Conservation (phyloP, 2,329 filamentous ascomycete genomes). For the Stagonosporopsis vannaccii region DNA sequence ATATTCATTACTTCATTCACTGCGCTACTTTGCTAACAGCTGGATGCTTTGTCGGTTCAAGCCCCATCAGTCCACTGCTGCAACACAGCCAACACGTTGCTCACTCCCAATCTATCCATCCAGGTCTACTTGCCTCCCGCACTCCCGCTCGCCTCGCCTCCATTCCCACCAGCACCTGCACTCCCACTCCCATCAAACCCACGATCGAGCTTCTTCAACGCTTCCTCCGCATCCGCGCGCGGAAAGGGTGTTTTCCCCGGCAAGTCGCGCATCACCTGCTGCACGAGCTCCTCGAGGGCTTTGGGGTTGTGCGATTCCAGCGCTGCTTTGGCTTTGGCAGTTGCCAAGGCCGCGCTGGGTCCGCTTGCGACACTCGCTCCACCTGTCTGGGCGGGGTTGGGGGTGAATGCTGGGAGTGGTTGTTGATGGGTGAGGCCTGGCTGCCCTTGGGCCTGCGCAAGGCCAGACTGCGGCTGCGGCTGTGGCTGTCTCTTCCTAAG, state of each 20-base stretch:
- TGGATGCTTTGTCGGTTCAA: too few relatives aligned
- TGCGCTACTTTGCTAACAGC: too few relatives aligned
- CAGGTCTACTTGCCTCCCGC: neutral
- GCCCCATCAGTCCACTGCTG: too few relatives aligned
- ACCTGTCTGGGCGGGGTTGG: neutral
- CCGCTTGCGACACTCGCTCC: neutral
- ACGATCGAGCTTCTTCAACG: constrained; percentile 56
- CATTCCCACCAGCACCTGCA: neutral
- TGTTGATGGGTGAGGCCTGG: neutral
- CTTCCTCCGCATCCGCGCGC: constrained; percentile 46
- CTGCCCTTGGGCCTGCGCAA: too few relatives aligned
- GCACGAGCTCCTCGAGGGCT: constrained; percentile 53
- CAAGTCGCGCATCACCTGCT: constrained; percentile 56
- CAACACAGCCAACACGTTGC: too few relatives aligned
- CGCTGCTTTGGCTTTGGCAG: neutral
- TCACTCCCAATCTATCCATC: too few relatives aligned
- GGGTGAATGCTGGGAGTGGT: neutral
- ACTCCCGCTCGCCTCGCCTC: neutral
- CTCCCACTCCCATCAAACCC: constrained; percentile 40
- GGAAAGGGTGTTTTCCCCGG: constrained; percentile 42
- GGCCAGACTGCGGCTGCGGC: neutral
- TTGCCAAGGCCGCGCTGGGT: neutral
- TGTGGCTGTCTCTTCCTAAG: constrained; percentile 51
- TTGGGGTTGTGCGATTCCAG: constrained; percentile 45
- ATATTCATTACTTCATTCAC: too few relatives aligned